Evolutionary conservation across 139 green algal species (phyloP).

Genomic region (Picochlorum sp.): DNA sequence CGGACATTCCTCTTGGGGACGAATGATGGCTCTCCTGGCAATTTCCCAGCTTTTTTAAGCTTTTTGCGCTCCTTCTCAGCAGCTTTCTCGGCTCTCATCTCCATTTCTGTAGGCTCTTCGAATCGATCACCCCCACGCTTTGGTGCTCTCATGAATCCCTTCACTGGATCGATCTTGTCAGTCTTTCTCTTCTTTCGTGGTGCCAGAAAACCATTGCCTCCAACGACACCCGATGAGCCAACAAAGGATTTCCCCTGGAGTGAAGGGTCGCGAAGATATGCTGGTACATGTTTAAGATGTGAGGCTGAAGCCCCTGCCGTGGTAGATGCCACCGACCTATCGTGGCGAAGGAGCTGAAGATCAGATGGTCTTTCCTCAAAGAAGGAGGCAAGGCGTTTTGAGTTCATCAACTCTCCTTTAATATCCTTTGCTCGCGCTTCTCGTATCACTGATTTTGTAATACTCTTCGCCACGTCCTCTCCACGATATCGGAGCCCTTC

Average conservation of each 20-base stretch:
- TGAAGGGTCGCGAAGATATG: slow-evolving; percentile 56
- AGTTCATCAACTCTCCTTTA: slow-evolving; percentile 86
- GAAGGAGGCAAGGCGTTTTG: slow-evolving; percentile 59
- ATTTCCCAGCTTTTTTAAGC: slow-evolving; percentile 9
- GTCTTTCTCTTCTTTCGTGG: slow-evolving; percentile 24
- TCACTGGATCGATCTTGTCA: slow-evolving; percentile 38
- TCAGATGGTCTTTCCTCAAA: slow-evolving; percentile 76
- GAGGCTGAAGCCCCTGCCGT: slow-evolving; percentile 25
- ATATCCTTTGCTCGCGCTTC: slow-evolving; percentile 83
- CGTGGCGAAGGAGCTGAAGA: slow-evolving; percentile 69
- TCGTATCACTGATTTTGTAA: slow-evolving; percentile 65
- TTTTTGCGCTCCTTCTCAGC: slow-evolving; percentile 22
- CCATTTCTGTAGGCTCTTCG: slow-evolving; percentile 37
- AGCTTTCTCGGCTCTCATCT: slow-evolving; percentile 21
- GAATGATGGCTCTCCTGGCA: background rate
- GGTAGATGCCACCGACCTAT: slow-evolving; percentile 48
- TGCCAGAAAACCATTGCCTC: slow-evolving; percentile 23
- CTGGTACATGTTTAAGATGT: slow-evolving; percentile 72
- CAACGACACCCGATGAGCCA: background rate
- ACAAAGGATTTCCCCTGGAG: slow-evolving; percentile 11
- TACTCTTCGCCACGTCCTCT: slow-evolving; percentile 68
- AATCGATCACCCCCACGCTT: slow-evolving; percentile 23
- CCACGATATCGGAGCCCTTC: slow-evolving; percentile 67
- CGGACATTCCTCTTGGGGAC: slow-evolving; percentile 43
- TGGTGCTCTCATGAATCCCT: slow-evolving; percentile 42